These are phyloP conservation scores for Pezicula carpinea DNA, from an alignment of 2,329 filamentous ascomycete genomes.

Conservation along the genomic window DNA sequence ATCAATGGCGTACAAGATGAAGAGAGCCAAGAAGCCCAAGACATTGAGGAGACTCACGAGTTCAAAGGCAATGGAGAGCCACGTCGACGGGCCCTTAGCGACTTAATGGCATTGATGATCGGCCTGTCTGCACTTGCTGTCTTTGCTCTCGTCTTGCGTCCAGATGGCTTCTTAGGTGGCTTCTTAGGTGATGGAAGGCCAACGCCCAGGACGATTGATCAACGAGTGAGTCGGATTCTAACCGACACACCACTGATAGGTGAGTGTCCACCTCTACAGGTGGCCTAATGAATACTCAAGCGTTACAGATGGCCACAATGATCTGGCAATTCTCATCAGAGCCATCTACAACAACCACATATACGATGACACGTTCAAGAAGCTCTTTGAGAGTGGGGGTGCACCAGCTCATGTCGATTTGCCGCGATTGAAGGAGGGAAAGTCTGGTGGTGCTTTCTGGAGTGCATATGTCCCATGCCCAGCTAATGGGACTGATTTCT, in stretches of 20 bases:
- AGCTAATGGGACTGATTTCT: slow-evolving; percentile 65
- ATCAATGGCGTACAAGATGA: slow-evolving; percentile 11
- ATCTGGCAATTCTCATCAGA: slow-evolving; percentile 73
- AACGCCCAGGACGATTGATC: slow-evolving; percentile 21
- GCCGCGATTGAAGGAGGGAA: slow-evolving; percentile 65
- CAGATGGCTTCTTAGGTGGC: slow-evolving; percentile 1
- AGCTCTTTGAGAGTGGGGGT: slow-evolving; percentile 67
- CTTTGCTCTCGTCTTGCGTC: slow-evolving; percentile 11
- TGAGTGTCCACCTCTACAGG: slow-evolving; percentile 19
- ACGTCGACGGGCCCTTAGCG: not conserved
- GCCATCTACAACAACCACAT: slow-evolving; percentile 69
- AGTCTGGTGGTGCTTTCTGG: slow-evolving; percentile 87
- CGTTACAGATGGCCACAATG: slow-evolving; percentile 76
- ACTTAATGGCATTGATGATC: slow-evolving; percentile 8
- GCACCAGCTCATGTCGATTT: slow-evolving; percentile 73
- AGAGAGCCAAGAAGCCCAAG: not conserved
- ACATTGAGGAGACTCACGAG: not conserved
- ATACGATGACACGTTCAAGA: slow-evolving; percentile 67
- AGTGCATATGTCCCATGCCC: slow-evolving; percentile 81
- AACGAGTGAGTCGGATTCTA: slow-evolving; percentile 39
- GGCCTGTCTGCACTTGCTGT: slow-evolving; percentile 12
- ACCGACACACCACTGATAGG: slow-evolving; percentile 43
- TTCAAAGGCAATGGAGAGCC: slow-evolving; percentile 1
- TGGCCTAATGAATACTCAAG: slow-evolving; percentile 3
- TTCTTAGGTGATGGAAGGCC: slow-evolving; percentile 5